Base-by-base conservation (phyloP, 805 yeast species). In the Zygosaccharomyces pseudorouxii region DNA sequence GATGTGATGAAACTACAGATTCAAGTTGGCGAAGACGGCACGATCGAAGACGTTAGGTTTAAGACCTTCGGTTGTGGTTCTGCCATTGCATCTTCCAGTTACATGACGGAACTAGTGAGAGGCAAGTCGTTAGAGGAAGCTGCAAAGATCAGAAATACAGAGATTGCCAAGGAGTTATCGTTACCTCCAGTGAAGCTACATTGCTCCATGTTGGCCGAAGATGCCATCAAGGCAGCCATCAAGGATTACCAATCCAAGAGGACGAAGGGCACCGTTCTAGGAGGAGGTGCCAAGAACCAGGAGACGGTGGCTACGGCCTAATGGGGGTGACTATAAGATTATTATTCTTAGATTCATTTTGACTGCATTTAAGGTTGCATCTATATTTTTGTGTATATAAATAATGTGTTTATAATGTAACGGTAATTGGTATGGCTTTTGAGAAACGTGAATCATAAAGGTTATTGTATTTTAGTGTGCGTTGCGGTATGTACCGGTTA, bases 1-100 rank as follows among this genome's bases (percentile, higher is more conserved):
- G 99, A 93, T 73, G 99, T 93, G 39, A 93, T 93, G 97, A 85
- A 95, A 72, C 77, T 93, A 55, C 98, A 93, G 69, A 93, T 93
- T 63, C 81, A 90, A 67, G 99, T 93, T 8, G 84, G 84, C 55
- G 97, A 90, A 61, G 82, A 78, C 49, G 99, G 99, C 1, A 76
- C 87, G 46, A 93, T 93, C 58, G 82, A 87, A 68, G 96, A 93
- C 67, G 99, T 92, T 54, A 92, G 89, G 70, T 93, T 93, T 73
- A 93, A 93, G 79, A 93, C 99, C 3, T 93, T 93, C 72, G 99
- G 99, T n/a, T 93, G 99, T 68, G 99, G 99, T 39, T 82, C 93
- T 2, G 99, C 99, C 45, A 93, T 93, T 67, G 99, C 99, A 1
- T 86, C 96, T 2, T 86, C 95, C 8, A 87, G 96, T 1, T 93